Base-by-base conservation (phyloP, 192 early-diverging fungal genomes). In the Ramicandelaber brevisporus region DNA sequence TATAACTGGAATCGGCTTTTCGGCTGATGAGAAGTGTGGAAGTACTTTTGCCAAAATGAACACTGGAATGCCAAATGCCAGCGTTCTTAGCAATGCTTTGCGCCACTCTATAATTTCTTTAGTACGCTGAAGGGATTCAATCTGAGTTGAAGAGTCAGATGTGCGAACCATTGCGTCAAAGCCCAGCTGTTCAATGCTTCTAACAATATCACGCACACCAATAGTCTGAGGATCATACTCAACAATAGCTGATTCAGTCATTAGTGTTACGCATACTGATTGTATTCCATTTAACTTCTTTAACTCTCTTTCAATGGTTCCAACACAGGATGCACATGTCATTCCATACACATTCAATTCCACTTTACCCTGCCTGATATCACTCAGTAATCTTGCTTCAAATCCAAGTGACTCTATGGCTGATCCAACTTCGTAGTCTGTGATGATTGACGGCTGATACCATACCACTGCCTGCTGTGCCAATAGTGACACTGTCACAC, bases 311-410 rank as follows among this genome's bases (percentile, higher is more conserved):
- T 90, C 83, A 26, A 97, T 73, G 15, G 63, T 55, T 4, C 63
- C 63, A 19, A 72, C 75, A 37, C 82, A 85, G 27, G 63, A 68
- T 8, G 69, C 68, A 31, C 78, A 80, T 8, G 74, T 76, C 87
- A 97, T 90, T n/a, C 87, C 87, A 34, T 69, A 84, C n/a, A 97
- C 67, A 30, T 73, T 61, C n/a, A 97, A 57, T 30, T 64, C 59
- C 1, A 71, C 53, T 0, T 40, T 48, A 14, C 61, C 63, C 20
- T 65, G 26, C 14, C 34, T 40, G 10, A 52, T 50, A 2, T 54
- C 57, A 5, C 46, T 46, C 13, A 83, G 40, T 3, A 58, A 42
- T 8, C 50, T 31, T 1, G 87, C 75, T 20, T 67, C 60, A 28
- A 80, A 83, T 5, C 77, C 82, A 31, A 74, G 51, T 14, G 63